phyloP scores from a whole-genome alignment of 225 moss, liverwort and hornwort genomes.

The Antitrichia curtipendula region DNA sequence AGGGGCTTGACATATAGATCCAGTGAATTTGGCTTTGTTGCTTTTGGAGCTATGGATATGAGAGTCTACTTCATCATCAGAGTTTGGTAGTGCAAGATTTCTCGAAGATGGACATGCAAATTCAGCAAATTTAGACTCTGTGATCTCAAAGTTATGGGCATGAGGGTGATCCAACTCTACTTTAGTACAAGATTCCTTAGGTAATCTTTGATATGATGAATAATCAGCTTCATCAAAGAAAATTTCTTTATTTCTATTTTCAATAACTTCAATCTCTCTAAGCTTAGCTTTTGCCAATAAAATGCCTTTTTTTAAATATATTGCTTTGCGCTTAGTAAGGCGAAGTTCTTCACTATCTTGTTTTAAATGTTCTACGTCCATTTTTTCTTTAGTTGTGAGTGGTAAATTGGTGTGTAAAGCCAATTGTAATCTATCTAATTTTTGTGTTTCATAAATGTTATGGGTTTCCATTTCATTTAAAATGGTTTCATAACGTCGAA shows the following conservation, averaged over 20 bases:
- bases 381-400: neutral
- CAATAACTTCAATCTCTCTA: neutral
- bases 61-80: neutral
- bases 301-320: constrained; percentile 3
- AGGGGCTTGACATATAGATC: neutral
- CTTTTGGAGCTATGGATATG: neutral
- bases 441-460: constrained; percentile 12
- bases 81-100: neutral
- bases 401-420: neutral
- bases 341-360: constrained; percentile 12
- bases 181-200: neutral
- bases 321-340: constrained; percentile 5
- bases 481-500: neutral
- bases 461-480: constrained; percentile 23
- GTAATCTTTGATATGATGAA: neutral
- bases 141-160: neutral
- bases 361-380: neutral
- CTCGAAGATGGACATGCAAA: neutral
- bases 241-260: neutral
- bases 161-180: neutral
- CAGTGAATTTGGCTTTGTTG: neutral
- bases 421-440: neutral
- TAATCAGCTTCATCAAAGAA: neutral
- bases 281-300: constrained; percentile 9
- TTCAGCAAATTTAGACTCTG: neutral